Evolutionary conservation across 2,329 filamentous ascomycete genomes (phyloP), one percentile per base, ranked within the genome.

Genomic region (Pseudocercospora pini-densiflorae): DNA sequence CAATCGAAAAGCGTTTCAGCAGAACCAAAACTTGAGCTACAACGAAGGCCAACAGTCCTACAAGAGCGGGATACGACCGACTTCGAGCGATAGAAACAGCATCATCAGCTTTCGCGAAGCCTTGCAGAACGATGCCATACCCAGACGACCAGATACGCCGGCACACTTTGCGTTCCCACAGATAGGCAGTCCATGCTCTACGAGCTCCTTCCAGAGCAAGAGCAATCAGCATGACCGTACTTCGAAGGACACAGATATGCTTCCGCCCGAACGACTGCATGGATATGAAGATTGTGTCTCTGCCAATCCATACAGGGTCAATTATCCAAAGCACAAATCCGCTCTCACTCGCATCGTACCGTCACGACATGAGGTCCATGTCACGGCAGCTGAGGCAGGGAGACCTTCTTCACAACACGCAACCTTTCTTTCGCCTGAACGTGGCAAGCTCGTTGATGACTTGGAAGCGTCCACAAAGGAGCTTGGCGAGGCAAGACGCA

Each of bases 161-260:
- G 55, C 55, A 19, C 29, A 31, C 19, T 58, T 58, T 27, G 55
- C 55, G n/a, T 19, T 40, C 8, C 29, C 55, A 23, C 27, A 21
- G n/a, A 19, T 58, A 31, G 31, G 33, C 55, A 24, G 55, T 19
- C 55, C 55, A 43, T 19, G 16, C n/a, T 58, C 55, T 3, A 24
- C 31, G 12, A 4, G 6, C 9, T 40, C 55, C 2, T 43, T 31
- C 16, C 55, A 4, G 24, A 58, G 33, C 2, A 43, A 19, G 12
- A 24, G 8, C 1, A 1, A 7, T 10, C 1, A 40, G 4, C 55
- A 24, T 24, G 31, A 58, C 16, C 55, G 31, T 21, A 58, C 31
- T 4, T 58, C 55, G 8, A 43, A 58, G 31, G 55, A 58, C 55
- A 58, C 31, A 19, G 55, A 40, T 19, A 58, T 58, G 55, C 19